Evolutionary conservation across 1,139 yeast genomes (phyloP), one percentile per base, ranked within the genome.

Genomic region (Sugiyamaella neomexicana): DNA sequence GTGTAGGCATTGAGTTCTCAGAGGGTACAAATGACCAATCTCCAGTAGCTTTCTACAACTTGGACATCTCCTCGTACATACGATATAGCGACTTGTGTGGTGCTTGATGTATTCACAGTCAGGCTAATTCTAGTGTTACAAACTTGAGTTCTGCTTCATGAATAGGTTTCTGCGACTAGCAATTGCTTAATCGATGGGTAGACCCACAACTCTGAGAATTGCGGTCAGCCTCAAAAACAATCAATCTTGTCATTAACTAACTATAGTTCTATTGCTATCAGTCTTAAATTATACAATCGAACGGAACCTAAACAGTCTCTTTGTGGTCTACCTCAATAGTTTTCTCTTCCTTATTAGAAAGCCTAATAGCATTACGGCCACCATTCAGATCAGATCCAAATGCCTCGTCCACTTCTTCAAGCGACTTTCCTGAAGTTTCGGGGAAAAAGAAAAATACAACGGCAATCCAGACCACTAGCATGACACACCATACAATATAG

Each of bases 361-460:
- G 39, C 17, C n/a, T 36, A 36, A 36, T n/a, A 36, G 39, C 39
- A 15, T 36, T 36, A n/a, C 39, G 39, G 17, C 39, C 39, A 3
- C 17, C 39, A 36, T 36, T 36, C 16, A 36, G 16, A 4, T 36
- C 16, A 10, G 39, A 36, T 7, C 39, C 39, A 13, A 36, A 36
- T 36, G 39, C 39, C 17, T 36, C 39, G 41, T 38, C 41, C 5
- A 38, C 25, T 15, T 38, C 41, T 38, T 38, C 45, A 62, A 77
- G 70, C 15, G 77, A 69, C 58, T 77, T 68, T 6, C 79, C 80
- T 42, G 74, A 69, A 7, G 80, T 77, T 61, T 77, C 80, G 4
- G 77, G 78, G 59, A 72, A 74, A 50, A 75, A 69, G 57, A 75
- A 67, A 62, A 69, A 77, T 39, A 36, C 46, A 13, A 42, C 36